Conservation (phyloP, 1,284 basidiomycete species). For the Ganoderma sinense region DNA sequence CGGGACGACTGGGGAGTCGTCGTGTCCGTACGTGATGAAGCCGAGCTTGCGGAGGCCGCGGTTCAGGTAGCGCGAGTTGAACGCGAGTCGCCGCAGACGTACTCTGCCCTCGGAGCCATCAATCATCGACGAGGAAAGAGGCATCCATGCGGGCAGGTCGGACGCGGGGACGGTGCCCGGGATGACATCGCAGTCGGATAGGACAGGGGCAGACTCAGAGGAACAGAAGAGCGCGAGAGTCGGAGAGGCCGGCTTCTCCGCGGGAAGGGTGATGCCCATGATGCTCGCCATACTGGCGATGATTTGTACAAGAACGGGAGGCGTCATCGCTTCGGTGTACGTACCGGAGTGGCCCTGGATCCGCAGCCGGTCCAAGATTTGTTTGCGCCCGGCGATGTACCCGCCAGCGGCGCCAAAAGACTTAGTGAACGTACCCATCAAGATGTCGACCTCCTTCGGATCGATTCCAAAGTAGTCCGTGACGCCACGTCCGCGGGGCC, state of each 20-base stretch:
- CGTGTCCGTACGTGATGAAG: conserved; percentile 96
- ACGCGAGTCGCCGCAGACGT: conserved; percentile 88
- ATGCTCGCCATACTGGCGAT: conserved; percentile 95
- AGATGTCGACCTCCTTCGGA: conserved; percentile 86
- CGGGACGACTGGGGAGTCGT: conserved; percentile 93
- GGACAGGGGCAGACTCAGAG: conserved; percentile 38
- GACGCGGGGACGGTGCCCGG: conserved; percentile 73
- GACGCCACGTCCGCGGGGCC: conserved; percentile 93
- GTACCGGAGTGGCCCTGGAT: conserved; percentile 85
- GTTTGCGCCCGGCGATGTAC: conserved; percentile 89
- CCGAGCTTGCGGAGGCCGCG: conserved; percentile 91
- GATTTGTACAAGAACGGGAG: conserved; percentile 92
- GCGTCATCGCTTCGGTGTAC: conserved; percentile 93
- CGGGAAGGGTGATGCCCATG: conserved; percentile 82
- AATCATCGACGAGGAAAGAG: conserved; percentile 70
- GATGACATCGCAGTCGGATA: conserved; percentile 42
- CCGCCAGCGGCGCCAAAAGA: conserved; percentile 98
- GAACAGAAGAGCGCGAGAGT: conserved; percentile 42
- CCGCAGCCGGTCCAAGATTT: conserved; percentile 84
- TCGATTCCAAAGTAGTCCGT: conserved; percentile 94
- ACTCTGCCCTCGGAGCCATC: conserved; percentile 89
- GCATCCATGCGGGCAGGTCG: conserved; percentile 75
- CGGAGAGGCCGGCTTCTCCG: conserved; percentile 36
- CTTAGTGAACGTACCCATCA: conserved; percentile 99
- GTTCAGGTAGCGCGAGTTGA: conserved; percentile 95